Conservation (phyloP, 306 rosid species). For the Luffa acutangula region DNA sequence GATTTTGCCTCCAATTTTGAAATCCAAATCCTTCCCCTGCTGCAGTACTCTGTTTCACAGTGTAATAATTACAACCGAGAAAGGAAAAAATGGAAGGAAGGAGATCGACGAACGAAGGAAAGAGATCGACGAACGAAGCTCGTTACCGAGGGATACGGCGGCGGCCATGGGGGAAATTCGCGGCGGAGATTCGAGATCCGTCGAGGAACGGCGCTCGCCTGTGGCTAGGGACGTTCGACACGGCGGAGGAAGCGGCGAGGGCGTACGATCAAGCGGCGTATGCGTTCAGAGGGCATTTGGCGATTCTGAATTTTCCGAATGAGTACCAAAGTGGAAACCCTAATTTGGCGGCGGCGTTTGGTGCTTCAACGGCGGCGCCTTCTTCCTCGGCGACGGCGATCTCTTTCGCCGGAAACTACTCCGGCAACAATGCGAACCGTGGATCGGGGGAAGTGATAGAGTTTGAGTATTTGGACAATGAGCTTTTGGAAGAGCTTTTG, state of each 20-base stretch:
- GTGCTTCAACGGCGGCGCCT: slow-evolving; percentile 11
- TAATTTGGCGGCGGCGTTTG: not conserved
- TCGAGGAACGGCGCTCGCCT: slow-evolving; percentile 67
- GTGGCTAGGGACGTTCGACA: slow-evolving; percentile 83
- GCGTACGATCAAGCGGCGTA: slow-evolving; percentile 92
- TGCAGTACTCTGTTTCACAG: not conserved
- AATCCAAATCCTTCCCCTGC: not conserved
- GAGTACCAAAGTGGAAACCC: slow-evolving; percentile 29
- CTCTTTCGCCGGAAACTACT: not conserved
- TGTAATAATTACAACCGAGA: not conserved
- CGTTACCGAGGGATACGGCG: slow-evolving; percentile 68
- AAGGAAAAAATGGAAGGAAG: slow-evolving; percentile 30
- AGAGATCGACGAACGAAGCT: slow-evolving; percentile 12
- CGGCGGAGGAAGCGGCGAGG: slow-evolving; percentile 77
- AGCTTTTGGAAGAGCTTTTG: slow-evolving; percentile 68
- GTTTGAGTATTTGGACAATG: slow-evolving; percentile 55
- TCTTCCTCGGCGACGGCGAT: slow-evolving; percentile 12
- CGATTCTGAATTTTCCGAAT: slow-evolving; percentile 82
- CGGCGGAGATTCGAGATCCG: slow-evolving; percentile 92
- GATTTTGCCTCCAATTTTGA: not conserved
- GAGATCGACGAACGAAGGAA: not conserved
- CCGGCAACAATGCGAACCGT: not conserved
- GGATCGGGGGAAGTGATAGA: slow-evolving; percentile 26
- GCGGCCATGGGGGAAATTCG: slow-evolving; percentile 91
- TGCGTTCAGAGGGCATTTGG: slow-evolving; percentile 63